Evolutionary conservation across 176 grass and related monocot species (phyloP), one percentile per base, ranked within the genome.

Genomic region (Musa schizocarpa): DNA sequence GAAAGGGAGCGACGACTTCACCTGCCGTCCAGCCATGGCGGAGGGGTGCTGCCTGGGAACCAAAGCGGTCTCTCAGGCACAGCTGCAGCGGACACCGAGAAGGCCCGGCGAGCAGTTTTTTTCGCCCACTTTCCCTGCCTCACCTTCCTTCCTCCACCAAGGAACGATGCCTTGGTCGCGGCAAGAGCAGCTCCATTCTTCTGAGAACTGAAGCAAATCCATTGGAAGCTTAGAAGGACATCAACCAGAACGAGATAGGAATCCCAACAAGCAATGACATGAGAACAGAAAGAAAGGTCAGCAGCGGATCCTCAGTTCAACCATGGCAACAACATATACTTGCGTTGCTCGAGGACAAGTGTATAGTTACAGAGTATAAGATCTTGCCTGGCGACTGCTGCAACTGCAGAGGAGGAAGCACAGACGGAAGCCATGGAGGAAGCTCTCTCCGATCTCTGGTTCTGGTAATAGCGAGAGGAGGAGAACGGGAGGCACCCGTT

Each of bases 21-120:
- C 93, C 93, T 97, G 82, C 95, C 95, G 50, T 94, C 90, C 69
- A 99, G 90, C 95, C 95, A 94, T 82, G 88, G 81, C 1, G 95
- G 95, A 80, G 95, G 90, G 77, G 85, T 93, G 90, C 95, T 99
- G 54, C 95, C 95, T 8, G 90, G 90, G 84, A 99, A 99, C 95
- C 95, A 99, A 82, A 99, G 76, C 50, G 95, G 90, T 74, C 95
- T 87, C 62, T 94, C 78, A 27, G 88, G 51, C 0, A 34, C 9
- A 2, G 78, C 86, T 8, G 79, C 86, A 43, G 95, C 90, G 22
- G 81, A 59, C 54, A 94, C 90, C 24, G 85, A 77, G 66, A 99
- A 83, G 1, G 86, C 78, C 57, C 80, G 24, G 58, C 90, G 82
- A 65, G 82, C 71, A 1, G 80, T 68, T 7, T 71, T 63, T 77